These are phyloP conservation scores for Megacollybia marginata DNA, from an alignment of 768 basidiomycete genomes.

Conservation along the genomic window DNA sequence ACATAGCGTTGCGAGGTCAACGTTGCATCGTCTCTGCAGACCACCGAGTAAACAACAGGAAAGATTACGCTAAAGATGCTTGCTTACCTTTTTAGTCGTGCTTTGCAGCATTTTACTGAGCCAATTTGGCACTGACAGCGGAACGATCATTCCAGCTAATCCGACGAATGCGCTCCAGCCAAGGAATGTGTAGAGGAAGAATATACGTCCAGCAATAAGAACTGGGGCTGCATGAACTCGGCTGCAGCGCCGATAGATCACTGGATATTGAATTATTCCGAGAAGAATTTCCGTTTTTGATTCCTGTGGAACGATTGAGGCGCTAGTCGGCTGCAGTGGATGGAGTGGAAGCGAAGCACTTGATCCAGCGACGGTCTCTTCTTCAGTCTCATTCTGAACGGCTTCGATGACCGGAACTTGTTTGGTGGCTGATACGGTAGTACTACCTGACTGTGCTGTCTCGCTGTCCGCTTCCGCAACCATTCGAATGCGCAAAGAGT, in stretches of 20 bases:
- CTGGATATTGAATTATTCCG: constrained; percentile 73
- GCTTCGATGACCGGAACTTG: constrained; percentile 5
- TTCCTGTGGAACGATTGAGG: background rate
- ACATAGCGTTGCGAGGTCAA: too few species aligned
- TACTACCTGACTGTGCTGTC: constrained; percentile 2
- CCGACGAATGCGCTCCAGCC: constrained; percentile 36
- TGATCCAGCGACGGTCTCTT: background rate
- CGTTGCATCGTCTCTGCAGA: constrained; percentile 31
- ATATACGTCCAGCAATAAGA: constrained; percentile 11
- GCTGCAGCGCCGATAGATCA: constrained; percentile 36
- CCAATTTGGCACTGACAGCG: constrained; percentile 34
- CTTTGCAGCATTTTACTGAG: constrained; percentile 29
- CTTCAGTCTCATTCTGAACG: background rate
- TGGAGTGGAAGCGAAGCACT: constrained; percentile 3
- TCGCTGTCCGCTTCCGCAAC: constrained; percentile 30
- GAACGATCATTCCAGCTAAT: constrained; percentile 29
- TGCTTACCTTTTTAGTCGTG: constrained; percentile 22
- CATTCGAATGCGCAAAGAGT: constrained; percentile 53
- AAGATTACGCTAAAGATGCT: background rate
- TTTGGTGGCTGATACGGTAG: constrained; percentile 3
- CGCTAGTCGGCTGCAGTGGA: background rate
- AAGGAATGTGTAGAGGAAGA: constrained; percentile 22
- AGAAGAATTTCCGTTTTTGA: constrained; percentile 41
- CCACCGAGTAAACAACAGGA: background rate
- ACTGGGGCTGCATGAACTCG: constrained; percentile 23